A percentile compares a stretch with the other conserved stretches of the same genome.
Evolutionary conservation across 225 moss, liverwort and hornwort genomes (phyloP).

Genomic region (Rhytidiadelphus loreus): DNA sequence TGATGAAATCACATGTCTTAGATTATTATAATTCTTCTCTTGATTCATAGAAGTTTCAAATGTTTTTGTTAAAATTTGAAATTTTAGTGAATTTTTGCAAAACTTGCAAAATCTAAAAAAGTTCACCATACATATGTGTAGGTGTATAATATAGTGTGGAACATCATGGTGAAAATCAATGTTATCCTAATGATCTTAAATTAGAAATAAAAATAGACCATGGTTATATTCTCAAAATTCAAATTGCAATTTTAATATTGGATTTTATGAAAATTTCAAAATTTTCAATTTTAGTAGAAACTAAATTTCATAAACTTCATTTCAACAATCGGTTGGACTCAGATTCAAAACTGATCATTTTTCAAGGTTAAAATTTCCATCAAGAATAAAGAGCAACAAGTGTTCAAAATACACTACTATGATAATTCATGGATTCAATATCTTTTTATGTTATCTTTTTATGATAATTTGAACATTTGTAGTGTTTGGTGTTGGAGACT

Average conservation of each 20-base stretch:
- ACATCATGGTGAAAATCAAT: not conserved
- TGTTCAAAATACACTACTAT: not conserved
- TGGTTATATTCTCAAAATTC: not conserved
- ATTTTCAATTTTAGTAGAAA: not conserved
- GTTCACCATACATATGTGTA: not conserved
- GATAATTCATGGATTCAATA: not conserved
- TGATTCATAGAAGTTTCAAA: not conserved
- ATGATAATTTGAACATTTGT: too few relatives aligned
- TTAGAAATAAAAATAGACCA: not conserved
- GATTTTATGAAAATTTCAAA: not conserved
- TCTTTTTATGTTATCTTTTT: too few relatives aligned
- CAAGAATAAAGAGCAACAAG: not conserved
- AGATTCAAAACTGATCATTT: not conserved
- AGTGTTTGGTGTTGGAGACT: too few relatives aligned
- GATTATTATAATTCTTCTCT: not conserved
- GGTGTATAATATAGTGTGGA: not conserved
- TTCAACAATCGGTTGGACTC: accelerated
- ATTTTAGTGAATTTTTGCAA: not conserved
- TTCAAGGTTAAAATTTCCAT: accelerated
- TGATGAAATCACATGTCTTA: not conserved
- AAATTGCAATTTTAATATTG: not conserved
- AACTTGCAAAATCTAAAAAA: not conserved
- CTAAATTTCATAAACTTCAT: too few relatives aligned
- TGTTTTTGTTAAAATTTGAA: not conserved
- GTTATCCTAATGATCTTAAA: not conserved